A percentile compares a stretch with the other conserved stretches of the same genome.
Evolutionary conservation across 805 yeast genomes (phyloP).

Genomic region (Sungouiozyma ichnusensis): DNA sequence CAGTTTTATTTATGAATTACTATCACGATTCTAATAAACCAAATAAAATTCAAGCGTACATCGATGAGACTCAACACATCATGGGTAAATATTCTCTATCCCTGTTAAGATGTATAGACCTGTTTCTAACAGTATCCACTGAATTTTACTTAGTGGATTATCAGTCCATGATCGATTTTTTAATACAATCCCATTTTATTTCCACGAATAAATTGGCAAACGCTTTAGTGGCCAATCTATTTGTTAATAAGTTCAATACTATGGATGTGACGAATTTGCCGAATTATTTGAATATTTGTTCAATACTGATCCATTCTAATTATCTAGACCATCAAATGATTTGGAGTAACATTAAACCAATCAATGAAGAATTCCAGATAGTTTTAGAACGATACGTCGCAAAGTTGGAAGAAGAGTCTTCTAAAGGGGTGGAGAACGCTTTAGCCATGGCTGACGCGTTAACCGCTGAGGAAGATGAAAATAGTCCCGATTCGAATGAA

Average conservation of each 20-base stretch:
- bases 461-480: slow-evolving; percentile 51
- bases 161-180: slow-evolving; percentile 38
- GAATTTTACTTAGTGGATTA: slow-evolving; percentile 36
- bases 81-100: slow-evolving; percentile 74
- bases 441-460: slow-evolving; percentile 83
- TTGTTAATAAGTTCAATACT: slow-evolving; percentile 32
- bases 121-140: slow-evolving; percentile 45
- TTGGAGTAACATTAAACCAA: slow-evolving; percentile 47
- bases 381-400: slow-evolving; percentile 37
- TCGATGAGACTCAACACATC: slow-evolving; percentile 41
- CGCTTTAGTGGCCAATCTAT: slow-evolving; percentile 40
- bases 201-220: slow-evolving; percentile 39
- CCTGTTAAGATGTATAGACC: slow-evolving; percentile 55
- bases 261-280: slow-evolving; percentile 1
- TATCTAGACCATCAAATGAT: slow-evolving; percentile 54
- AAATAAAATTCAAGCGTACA: slow-evolving; percentile 34
- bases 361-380: slow-evolving; percentile 34
- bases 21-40: slow-evolving; percentile 33
- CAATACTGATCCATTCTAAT: slow-evolving; percentile 55
- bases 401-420: slow-evolving; percentile 44
- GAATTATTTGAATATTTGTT: slow-evolving; percentile 35
- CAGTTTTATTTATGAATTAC: slow-evolving; percentile 38
- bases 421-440: slow-evolving; percentile 61
- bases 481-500: slow-evolving; percentile 14
- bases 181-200: slow-evolving; percentile 45